Base-by-base conservation (phyloP, 176 grass and related monocot species). In the Eremochloa ophiuroides region DNA sequence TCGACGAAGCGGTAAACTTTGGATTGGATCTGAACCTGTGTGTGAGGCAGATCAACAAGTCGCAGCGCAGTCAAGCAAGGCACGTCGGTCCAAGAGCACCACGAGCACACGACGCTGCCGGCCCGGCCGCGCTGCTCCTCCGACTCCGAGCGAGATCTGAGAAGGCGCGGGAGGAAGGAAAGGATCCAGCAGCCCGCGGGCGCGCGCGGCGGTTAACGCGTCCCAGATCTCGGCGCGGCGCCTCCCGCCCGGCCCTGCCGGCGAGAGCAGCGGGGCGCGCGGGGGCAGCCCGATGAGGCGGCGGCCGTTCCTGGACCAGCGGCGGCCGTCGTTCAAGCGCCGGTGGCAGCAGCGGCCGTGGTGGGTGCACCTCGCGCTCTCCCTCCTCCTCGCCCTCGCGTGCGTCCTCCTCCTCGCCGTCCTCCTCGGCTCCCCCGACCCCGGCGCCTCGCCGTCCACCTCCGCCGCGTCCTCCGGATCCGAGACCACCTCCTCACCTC, bases 261-360 rank as follows among this genome's bases (percentile, higher is more conserved):
- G 73, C 73, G 62, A 58, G 82, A 26, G 48, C 33, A 71, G 66
- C 66, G 39, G 31, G 70, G 76, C 82, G 31, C 56, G 56, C 77
- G 71, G 74, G 75, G n/a, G 63, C 67, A 46, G 39, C 68, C 87
- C 88, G 61, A 71, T 87, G 77, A 80, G 89, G 73, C 84, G 90
- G 72, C 93, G 96, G 55, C 76, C 92, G 16, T 91, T 93, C 46
- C 75, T 92, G 71, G 89, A 91, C 80, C 80, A 84, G 73, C 83
- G 93, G 62, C 93, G 96, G 40, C 67, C 86, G 30, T 88, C 92
- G 28, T 73, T 87, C 61, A 80, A 85, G 53, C 86, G 90, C 39
- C 86, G 90, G n/a, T 95, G 96, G 96, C 87, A 86, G 87, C 88
- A 88, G 70, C 63, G 82, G 7, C 79, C 86, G 75, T 82, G 74